Evolutionary conservation across 2,329 filamentous ascomycete species (phyloP).

Genomic region (Aphanoascus verrucosus): DNA sequence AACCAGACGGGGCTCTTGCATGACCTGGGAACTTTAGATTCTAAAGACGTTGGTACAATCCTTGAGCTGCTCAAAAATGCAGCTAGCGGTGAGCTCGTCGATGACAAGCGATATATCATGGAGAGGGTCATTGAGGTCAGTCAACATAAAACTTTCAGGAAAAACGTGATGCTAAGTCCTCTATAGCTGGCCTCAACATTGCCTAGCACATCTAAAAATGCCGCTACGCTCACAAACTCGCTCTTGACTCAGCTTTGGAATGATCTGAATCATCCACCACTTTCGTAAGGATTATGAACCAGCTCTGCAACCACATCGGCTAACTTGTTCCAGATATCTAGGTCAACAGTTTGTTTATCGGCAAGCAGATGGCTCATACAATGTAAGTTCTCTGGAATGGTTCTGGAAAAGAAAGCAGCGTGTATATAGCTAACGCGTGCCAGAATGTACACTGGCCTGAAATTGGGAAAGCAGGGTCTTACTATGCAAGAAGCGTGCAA

Average conservation of each 20-base stretch:
- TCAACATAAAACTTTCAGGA: conserved; percentile 36
- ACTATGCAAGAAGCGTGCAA: conserved; percentile 22
- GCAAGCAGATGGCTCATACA: conserved; percentile 23
- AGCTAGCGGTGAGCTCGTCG: conserved; percentile 42
- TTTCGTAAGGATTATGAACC: conserved; percentile 22
- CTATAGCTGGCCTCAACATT: conserved; percentile 23
- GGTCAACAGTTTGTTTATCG: conserved; percentile 26
- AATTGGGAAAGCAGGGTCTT: conserved; percentile 21
- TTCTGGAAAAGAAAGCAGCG: neutral
- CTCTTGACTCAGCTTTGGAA: conserved; percentile 26
- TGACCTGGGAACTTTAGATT: conserved; percentile 40
- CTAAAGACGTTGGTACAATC: conserved; percentile 36
- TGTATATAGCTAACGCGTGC: neutral
- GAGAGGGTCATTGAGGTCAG: conserved; percentile 44
- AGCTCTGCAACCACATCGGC: conserved; percentile 30
- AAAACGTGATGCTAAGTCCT: conserved; percentile 23
- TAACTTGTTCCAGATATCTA: conserved; percentile 42
- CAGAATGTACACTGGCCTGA: conserved; percentile 20
- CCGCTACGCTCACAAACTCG: conserved; percentile 19
- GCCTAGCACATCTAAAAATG: conserved; percentile 19
- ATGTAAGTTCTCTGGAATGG: conserved; percentile 17
- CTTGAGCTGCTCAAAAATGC: conserved; percentile 33
- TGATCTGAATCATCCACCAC: conserved; percentile 26
- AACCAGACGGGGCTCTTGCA: conserved; percentile 29
- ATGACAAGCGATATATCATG: conserved; percentile 55